Evolutionary conservation across 306 rosid species (phyloP), one percentile per base, ranked within the genome.

Genomic region (Adenanthera pavonina): DNA sequence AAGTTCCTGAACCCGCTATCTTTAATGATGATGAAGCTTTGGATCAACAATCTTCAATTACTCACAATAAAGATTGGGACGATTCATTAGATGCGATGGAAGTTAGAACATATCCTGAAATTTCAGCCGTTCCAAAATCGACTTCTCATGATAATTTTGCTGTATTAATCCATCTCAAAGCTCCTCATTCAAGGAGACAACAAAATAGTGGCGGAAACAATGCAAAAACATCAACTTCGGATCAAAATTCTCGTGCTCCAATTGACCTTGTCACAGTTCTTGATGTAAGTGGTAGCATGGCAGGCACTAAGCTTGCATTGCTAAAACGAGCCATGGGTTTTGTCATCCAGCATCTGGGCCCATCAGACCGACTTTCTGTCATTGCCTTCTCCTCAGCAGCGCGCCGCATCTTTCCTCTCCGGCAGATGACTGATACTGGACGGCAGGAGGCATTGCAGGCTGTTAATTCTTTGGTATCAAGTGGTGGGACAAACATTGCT

Each of bases 201-300:
- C 78, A 82, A 65, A 85, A 79, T 62, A 52, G n/a, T 82, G 77
- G 41, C 38, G 75, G 71, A 51, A 82, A 78, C 75, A 82, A 53
- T 47, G 35, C 71, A 40, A 79, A 52, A 60, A 70, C 72, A 38
- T 69, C 81, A 38, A 67, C 81, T 36, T 56, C 36, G 74, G 78
- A 35, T 85, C 85, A 80, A 75, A 79, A 80, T 73, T 80, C 89
- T 44, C 89, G 96, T 78, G 95, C 93, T 81, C 90, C 98, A 13
- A 77, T 95, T 47, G 99, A 95, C 75, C 97, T 95, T 62, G 97
- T 95, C 54, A 93, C 99, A 0, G 94, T 95, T 81, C 98, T 95
- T 77, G 99, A 95, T 85, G 87, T 95, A 57, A 95, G 99, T 81
- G 95, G 97, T 25, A 95, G 98, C 97, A 95, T 95, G 98, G 89